Evolutionary conservation across 176 grass and related monocot species (phyloP).

Genomic region (Bonia amplexicaulis): DNA sequence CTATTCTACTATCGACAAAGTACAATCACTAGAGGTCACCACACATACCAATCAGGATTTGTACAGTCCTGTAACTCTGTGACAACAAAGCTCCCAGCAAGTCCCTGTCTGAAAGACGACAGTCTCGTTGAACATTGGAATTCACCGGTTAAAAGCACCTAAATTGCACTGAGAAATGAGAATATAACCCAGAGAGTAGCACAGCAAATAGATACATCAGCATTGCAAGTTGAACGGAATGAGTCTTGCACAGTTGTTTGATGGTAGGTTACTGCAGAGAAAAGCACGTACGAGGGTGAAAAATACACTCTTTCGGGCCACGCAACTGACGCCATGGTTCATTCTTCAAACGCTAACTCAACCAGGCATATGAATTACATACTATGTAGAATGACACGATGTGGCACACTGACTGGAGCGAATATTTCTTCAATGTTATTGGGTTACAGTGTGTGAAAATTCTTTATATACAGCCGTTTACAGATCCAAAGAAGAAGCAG

Average conservation of each 20-base stretch:
- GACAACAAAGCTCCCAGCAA: too few species aligned
- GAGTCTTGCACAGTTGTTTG: not conserved
- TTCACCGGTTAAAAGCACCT: too few species aligned
- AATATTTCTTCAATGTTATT: constrained; percentile 6
- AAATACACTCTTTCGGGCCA: not conserved
- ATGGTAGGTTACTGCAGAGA: not conserved
- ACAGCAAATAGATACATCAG: too few species aligned
- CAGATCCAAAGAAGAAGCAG: not conserved
- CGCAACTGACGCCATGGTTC: not conserved
- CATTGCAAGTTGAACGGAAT: not conserved
- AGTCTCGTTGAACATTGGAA: too few species aligned
- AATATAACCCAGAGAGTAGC: too few species aligned
- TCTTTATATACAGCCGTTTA: constrained; percentile 34
- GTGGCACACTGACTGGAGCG: not conserved
- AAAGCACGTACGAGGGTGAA: not conserved
- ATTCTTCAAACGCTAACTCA: not conserved
- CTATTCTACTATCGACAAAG: not conserved
- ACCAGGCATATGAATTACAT: not conserved
- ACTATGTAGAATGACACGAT: not conserved
- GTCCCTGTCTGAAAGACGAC: too few species aligned
- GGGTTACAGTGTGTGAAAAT: constrained; percentile 24
- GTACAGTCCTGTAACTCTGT: not conserved
- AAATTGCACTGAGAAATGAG: too few species aligned
- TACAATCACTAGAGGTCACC: not conserved
- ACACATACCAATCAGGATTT: not conserved